Evolutionary conservation across 2,329 filamentous ascomycete species (phyloP).

Genomic region (Neopestalotiopsis clavispora): DNA sequence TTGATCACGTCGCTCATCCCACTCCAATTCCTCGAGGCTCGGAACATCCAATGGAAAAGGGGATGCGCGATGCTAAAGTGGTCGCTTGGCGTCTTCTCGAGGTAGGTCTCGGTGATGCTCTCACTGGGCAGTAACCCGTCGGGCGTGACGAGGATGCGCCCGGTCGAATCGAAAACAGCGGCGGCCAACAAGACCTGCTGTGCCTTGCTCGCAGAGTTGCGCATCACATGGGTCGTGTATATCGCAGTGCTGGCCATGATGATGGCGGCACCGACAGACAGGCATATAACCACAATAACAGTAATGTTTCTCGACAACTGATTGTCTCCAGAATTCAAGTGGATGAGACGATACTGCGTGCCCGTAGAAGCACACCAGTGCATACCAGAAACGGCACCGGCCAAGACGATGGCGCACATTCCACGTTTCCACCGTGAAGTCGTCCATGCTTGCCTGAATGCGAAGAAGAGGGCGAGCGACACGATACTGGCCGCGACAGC

Average conservation of each 20-base stretch:
- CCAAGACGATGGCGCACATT: conserved; percentile 69
- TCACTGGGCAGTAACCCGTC: conserved; percentile 72
- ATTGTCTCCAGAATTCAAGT: conserved; percentile 44
- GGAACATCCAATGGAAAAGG: conserved; percentile 87
- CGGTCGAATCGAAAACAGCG: conserved; percentile 70
- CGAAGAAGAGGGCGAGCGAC: conserved; percentile 78
- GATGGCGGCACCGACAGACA: conserved; percentile 67
- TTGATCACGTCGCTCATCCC: conserved; percentile 70
- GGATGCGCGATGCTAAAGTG: conserved; percentile 78
- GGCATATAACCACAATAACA: conserved; percentile 73
- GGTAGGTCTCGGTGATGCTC: conserved; percentile 79
- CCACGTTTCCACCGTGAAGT: conserved; percentile 78
- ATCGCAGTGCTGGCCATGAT: conserved; percentile 61
- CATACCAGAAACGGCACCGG: conserved; percentile 81
- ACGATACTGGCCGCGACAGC: conserved; percentile 73
- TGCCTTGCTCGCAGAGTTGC: conserved; percentile 60
- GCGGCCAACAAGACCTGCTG: conserved; percentile 65
- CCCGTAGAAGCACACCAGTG: conserved; percentile 81
- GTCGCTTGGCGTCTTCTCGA: conserved; percentile 73
- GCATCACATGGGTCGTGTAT: conserved; percentile 57
- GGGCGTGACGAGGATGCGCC: conserved; percentile 70
- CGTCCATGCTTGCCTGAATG: conserved; percentile 76
- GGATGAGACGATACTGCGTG: conserved; percentile 67
- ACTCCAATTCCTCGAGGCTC: conserved; percentile 79
- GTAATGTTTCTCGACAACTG: conserved; percentile 65